phyloP scores from a whole-genome alignment of 1,284 basidiomycete genomes.

The Cutaneotrichosporon sp. region DNA sequence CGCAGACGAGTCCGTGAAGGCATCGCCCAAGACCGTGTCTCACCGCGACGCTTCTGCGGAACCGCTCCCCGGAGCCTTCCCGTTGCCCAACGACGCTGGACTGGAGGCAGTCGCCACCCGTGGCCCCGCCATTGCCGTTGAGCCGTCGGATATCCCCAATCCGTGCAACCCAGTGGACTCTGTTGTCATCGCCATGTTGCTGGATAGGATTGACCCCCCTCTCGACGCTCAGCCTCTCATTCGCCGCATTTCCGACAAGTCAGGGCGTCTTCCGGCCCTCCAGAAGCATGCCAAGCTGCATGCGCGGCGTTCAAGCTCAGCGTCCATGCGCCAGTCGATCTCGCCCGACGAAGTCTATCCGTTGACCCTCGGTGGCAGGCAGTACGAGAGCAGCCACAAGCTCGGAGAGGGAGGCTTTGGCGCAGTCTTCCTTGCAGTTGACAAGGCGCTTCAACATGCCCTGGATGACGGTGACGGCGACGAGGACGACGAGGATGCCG shows the following conservation, averaged over 20 bases:
- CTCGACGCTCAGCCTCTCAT: constrained; percentile 54
- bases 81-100: too few relatives aligned
- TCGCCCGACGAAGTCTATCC: constrained; percentile 28
- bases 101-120: background rate
- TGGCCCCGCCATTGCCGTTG: background rate
- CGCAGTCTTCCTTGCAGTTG: constrained; percentile 75
- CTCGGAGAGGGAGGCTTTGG: constrained; percentile 97
- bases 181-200: constrained; percentile 60
- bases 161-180: constrained; percentile 84
- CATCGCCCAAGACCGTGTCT: too few relatives aligned
- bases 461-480: constrained; percentile 56
- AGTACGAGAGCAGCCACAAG: constrained; percentile 72
- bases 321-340: constrained; percentile 27
- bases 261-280: constrained; percentile 61
- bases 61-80: too few relatives aligned
- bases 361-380: constrained; percentile 55
- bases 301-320: constrained; percentile 41
- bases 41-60: too few relatives aligned
- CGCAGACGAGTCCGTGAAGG: background rate
- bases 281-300: constrained; percentile 45
- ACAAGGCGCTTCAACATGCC: constrained; percentile 52
- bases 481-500: constrained; percentile 57
- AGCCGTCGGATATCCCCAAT: constrained; percentile 53
- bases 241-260: constrained; percentile 58
- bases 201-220: constrained; percentile 60